Conservation (phyloP, 306 rosid genomes). For the Quercus suber region DNA sequence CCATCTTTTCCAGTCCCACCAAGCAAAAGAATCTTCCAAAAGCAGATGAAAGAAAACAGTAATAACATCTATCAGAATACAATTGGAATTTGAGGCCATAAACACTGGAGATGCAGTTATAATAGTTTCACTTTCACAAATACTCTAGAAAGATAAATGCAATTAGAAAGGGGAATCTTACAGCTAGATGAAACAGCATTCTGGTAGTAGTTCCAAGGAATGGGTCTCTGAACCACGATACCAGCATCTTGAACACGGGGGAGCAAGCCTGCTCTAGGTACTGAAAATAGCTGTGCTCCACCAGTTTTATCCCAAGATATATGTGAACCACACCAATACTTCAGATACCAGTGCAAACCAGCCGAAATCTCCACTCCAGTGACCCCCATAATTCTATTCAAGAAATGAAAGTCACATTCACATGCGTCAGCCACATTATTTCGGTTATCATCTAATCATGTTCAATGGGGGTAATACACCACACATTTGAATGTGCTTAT, state of each 20-base stretch:
- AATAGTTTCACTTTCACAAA: background rate
- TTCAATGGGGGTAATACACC: background rate
- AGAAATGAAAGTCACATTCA: conserved; percentile 15
- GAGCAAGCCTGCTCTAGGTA: conserved; percentile 55
- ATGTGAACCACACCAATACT: conserved; percentile 73
- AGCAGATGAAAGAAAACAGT: conserved; percentile 24
- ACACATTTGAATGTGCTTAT: background rate
- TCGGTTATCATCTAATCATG: background rate
- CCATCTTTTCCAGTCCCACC: conserved; percentile 98
- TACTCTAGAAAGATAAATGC: background rate
- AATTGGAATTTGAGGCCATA: conserved; percentile 21
- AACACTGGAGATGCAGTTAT: background rate
- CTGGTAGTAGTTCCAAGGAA: conserved; percentile 88
- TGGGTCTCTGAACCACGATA: conserved; percentile 56
- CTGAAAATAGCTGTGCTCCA: conserved; percentile 62
- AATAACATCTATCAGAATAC: conserved; percentile 1
- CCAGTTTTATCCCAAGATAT: conserved; percentile 95
- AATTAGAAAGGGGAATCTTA: conserved; percentile 36
- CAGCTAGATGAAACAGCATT: conserved; percentile 94
- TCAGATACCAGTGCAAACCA: conserved; percentile 85
- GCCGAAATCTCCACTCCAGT: conserved; percentile 81
- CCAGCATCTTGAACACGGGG: conserved; percentile 51
- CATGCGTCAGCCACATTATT: background rate
- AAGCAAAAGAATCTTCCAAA: conserved; percentile 71
- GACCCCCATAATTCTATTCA: conserved; percentile 56